phyloP scores from a whole-genome alignment of 2,329 filamentous ascomycete species.

The Xenoacremonium recifei region DNA sequence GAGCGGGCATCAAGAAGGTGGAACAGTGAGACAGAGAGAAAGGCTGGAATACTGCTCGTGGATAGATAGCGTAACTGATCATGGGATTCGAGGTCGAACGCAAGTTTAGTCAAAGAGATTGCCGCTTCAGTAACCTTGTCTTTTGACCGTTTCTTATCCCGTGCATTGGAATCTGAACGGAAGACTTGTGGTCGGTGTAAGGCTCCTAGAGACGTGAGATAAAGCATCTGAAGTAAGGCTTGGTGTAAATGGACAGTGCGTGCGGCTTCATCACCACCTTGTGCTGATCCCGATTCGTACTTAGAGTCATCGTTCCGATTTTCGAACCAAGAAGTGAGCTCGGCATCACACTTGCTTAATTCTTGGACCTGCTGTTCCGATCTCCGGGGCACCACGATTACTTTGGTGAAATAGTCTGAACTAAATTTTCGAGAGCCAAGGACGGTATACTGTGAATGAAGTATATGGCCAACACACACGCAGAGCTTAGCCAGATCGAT shows the following conservation, averaged over 20 bases:
- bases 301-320: conserved; percentile 4
- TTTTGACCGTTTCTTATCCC: conserved; percentile 2
- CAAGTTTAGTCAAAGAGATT: conserved; percentile 5
- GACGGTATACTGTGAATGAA: conserved; percentile 8
- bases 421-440: background rate
- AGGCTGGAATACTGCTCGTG: conserved; percentile 9
- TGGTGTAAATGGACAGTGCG: conserved; percentile 6
- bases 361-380: conserved; percentile 1
- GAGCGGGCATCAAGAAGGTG: conserved; percentile 7
- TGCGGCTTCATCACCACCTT: conserved; percentile 1
- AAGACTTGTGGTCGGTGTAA: conserved; percentile 10
- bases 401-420: conserved; percentile 3
- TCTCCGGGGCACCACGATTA: conserved; percentile 1
- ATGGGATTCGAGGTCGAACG: conserved; percentile 4
- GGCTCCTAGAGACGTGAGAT: conserved; percentile 3
- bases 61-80: conserved; percentile 9
- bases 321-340: conserved; percentile 6
- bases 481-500: conserved; percentile 9
- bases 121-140: conserved; percentile 7
- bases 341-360: conserved; percentile 2
- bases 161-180: background rate
- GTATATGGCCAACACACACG: conserved; percentile 6
- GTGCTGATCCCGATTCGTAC: conserved; percentile 2
- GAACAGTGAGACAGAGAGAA: conserved; percentile 7
- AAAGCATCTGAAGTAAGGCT: conserved; percentile 7